phyloP scores from a whole-genome alignment of 768 basidiomycete species.

The Termitomyces titanicus region DNA sequence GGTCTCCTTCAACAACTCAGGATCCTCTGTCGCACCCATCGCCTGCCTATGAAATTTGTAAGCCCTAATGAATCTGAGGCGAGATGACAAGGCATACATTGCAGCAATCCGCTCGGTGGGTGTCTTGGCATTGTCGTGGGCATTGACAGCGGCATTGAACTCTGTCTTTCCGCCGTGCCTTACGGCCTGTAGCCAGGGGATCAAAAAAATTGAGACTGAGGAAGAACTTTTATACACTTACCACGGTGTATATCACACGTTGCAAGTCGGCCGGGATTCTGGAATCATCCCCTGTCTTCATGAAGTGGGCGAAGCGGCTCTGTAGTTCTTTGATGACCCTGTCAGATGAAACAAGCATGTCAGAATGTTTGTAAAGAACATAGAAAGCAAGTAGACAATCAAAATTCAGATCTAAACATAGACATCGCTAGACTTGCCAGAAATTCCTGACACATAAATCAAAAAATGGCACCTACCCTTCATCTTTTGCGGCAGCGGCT shows the following conservation, averaged over 20 bases:
- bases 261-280: constrained; percentile 80
- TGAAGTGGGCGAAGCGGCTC: constrained; percentile 65
- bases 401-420: background rate
- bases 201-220: background rate
- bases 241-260: constrained; percentile 46
- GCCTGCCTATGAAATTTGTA: constrained; percentile 44
- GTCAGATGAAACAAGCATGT: constrained; percentile 1
- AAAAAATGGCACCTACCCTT: constrained; percentile 18
- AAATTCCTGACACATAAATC: background rate
- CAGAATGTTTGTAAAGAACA: background rate
- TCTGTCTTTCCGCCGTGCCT: constrained; percentile 70
- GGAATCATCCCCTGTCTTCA: constrained; percentile 71
- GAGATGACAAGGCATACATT: constrained; percentile 41
- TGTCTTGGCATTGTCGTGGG: constrained; percentile 71
- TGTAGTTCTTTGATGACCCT: constrained; percentile 76
- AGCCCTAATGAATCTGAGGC: constrained; percentile 1
- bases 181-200: constrained; percentile 47
- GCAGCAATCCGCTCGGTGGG: constrained; percentile 71
- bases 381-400: background rate
- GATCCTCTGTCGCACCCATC: constrained; percentile 57
- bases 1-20: constrained; percentile 55
- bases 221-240: constrained; percentile 25
- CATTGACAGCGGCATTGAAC: constrained; percentile 65
- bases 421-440: background rate
- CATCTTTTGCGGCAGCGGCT: constrained; percentile 30